Evolutionary conservation across 1,284 basidiomycete genomes (phyloP).

Genomic region (Filobasidium uniguttulatum): DNA sequence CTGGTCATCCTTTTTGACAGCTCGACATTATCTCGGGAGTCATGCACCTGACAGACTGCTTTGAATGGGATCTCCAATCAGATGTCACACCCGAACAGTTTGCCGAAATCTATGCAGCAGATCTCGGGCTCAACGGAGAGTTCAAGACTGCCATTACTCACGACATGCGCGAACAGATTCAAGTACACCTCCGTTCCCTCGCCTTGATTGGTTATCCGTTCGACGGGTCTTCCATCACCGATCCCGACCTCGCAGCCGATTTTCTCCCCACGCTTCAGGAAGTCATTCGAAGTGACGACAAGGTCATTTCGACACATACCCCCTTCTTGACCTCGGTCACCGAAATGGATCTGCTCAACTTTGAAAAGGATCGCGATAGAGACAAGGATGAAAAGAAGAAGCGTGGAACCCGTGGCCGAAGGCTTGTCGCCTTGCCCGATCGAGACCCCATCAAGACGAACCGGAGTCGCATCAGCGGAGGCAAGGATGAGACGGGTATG

Average conservation of each 20-base stretch:
- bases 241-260: conserved; percentile 81
- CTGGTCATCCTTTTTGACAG: conserved; percentile 37
- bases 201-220: conserved; percentile 79
- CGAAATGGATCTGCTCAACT: conserved; percentile 70
- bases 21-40: conserved; percentile 91
- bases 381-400: conserved; percentile 72
- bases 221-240: conserved; percentile 62
- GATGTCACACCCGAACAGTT: conserved; percentile 80
- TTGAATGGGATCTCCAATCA: conserved; percentile 90
- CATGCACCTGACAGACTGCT: conserved; percentile 88
- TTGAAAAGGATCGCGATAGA: conserved; percentile 86
- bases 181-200: conserved; percentile 80
- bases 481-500: conserved; percentile 26
- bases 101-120: conserved; percentile 70
- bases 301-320: conserved; percentile 59
- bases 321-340: conserved; percentile 78
- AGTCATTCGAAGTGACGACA: conserved; percentile 53
- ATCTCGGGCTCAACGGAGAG: conserved; percentile 82
- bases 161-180: conserved; percentile 88
- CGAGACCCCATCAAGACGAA: conserved; percentile 84
- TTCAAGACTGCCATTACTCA: conserved; percentile 95
- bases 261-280: conserved; percentile 64
- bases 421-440: conserved; percentile 82
- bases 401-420: conserved; percentile 70
- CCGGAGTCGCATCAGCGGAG: conserved; percentile 55